Conservation (phyloP, 441 rosid genomes). For the Biscutella laevigata region DNA sequence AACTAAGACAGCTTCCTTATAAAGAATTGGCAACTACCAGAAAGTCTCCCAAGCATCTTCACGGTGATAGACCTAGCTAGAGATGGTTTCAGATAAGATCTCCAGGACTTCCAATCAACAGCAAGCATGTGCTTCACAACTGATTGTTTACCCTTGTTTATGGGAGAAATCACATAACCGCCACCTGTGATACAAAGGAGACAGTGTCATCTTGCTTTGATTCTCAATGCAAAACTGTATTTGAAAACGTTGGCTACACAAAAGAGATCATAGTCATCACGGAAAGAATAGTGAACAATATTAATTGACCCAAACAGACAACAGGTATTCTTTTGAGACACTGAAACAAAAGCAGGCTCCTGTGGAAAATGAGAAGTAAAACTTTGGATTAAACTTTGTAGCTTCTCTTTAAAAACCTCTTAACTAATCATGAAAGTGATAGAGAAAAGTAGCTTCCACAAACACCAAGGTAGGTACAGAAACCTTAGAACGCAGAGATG, state of each 20-base stretch:
- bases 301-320: background rate
- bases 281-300: constrained; percentile 1
- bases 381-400: background rate
- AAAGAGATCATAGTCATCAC: background rate
- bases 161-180: constrained; percentile 81
- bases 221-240: background rate
- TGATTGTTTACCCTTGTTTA: constrained; percentile 62
- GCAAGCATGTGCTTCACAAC: constrained; percentile 97
- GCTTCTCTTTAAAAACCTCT: background rate
- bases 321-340: background rate
- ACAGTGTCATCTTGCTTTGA: constrained; percentile 11
- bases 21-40: constrained; percentile 45
- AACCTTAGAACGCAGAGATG: background rate
- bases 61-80: constrained; percentile 73
- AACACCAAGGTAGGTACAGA: constrained; percentile 2
- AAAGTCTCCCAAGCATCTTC: constrained; percentile 82
- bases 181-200: constrained; percentile 56
- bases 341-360: constrained; percentile 4
- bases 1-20: constrained; percentile 1
- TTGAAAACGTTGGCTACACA: background rate
- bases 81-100: constrained; percentile 59
- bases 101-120: constrained; percentile 92
- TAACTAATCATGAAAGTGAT: background rate
- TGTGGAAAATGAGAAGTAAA: background rate
- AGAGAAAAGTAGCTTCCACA: background rate